A percentile compares a stretch with the other conserved stretches of the same genome.
These are phyloP conservation scores for Syzygium aqueum DNA, from an alignment of 345 rosid species.

Conservation along the genomic window DNA sequence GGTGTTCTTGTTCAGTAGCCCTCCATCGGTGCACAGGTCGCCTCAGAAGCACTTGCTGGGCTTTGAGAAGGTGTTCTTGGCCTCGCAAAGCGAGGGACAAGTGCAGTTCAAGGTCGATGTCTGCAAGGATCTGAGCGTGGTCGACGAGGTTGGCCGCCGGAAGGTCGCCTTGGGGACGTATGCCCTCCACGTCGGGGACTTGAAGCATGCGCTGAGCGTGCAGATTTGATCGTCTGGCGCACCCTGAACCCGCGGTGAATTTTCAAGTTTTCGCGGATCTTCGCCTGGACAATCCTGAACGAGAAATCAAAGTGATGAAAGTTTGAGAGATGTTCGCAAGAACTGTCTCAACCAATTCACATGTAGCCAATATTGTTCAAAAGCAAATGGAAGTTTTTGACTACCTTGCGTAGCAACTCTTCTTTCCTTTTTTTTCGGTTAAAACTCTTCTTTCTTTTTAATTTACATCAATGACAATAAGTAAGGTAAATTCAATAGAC, in stretches of 20 bases:
- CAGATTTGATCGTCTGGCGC: slow-evolving; percentile 25
- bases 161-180: slow-evolving; percentile 61
- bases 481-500: too few relatives aligned
- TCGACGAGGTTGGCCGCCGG: slow-evolving; percentile 53
- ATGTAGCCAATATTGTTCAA: background rate
- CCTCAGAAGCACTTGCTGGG: slow-evolving; percentile 62
- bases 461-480: background rate
- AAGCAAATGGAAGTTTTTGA: background rate
- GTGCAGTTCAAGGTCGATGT: slow-evolving; percentile 54
- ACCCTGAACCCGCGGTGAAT: background rate
- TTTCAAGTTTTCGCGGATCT: background rate
- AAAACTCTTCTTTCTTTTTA: background rate
- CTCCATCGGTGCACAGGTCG: slow-evolving; percentile 59
- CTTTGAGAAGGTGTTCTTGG: slow-evolving; percentile 57
- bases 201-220: slow-evolving; percentile 47
- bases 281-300: background rate
- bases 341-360: background rate
- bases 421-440: background rate
- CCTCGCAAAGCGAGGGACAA: slow-evolving; percentile 11
- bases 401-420: background rate
- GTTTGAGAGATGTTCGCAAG: background rate
- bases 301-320: background rate
- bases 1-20: slow-evolving; percentile 60
- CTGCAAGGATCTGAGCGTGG: slow-evolving; percentile 73
- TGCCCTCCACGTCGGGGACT: slow-evolving; percentile 62